Evolutionary conservation across 495 filamentous ascomycete species (phyloP), one percentile per base, ranked within the genome.

Genomic region (Aspergillus cristatus): DNA sequence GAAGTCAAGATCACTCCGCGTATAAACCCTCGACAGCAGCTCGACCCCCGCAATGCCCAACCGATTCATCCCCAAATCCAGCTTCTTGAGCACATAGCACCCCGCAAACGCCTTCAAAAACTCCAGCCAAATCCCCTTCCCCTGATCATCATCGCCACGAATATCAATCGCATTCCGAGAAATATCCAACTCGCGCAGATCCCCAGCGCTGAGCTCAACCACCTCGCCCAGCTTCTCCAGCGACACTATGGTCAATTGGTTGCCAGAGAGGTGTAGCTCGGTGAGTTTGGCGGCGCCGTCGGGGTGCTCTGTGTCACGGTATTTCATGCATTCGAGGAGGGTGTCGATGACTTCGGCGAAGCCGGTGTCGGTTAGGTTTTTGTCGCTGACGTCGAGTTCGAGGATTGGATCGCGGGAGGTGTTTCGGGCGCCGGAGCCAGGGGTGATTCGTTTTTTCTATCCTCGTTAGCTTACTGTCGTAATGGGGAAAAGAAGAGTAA

Each of bases 311-410:
- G 44, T 43, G 30, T 45, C 51, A 13, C 49, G 39, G 28, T 48
- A 63, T 10, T 40, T 35, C 18, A 70, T 51, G 26, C 60, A 65
- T 20, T 51, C 38, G 12, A 63, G 39, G 0, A 75, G 44, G 16
- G 61, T 61, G 20, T 55, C 50, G 13, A 65, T 62, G 34, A 70
- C 54, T 39, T 62, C 57, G 2, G 28, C 32, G 16, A 73, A 47
- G 12, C 67, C 70, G 8, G 63, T 54, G 37, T 70, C 67, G 3
- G 57, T 62, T 7, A 75, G 46, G 10, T 48, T 33, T 50, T 63
- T 73, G 16, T 54, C 56, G 12, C 62, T 53, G 14, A 70, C 37
- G 34, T 70, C 64, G 20, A 75, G 57, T 31, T 75, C 71, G n/a
- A 72, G 37, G 15, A 49, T 29, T 10, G 66, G 60, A 34, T 67